Base-by-base conservation (phyloP, 306 rosid genomes). In the Vigna reflexopilosa region DNA sequence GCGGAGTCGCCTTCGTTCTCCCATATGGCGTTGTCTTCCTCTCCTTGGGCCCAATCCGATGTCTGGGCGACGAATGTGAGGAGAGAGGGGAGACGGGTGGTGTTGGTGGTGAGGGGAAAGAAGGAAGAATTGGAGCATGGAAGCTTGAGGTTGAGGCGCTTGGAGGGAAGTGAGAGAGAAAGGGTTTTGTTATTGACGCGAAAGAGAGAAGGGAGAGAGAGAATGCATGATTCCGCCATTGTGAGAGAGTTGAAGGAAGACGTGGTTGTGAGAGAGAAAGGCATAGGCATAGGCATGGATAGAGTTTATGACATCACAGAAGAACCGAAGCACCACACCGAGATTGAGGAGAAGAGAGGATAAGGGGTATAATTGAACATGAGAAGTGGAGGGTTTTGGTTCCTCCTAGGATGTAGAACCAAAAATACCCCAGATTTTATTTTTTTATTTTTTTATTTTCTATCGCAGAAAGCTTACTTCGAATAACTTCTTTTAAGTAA, bases 11-110 rank as follows among this genome's bases (percentile, higher is more conserved):
- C 86, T 17, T 80, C 78, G 54, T 83, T 83, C 72, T 83, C 91
- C 93, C 93, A 87, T 0, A 50, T 1, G 38, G 81, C 20, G 13
- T 69, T 89, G 0, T 50, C 91, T 12, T 50, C 90, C 42, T 72
- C 81, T 47, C 70, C 91, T 36, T 91, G 93, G 78, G 95, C 91
- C 94, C 94, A 90, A 58, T 85, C 94, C 0, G 97, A 89, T 19
- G 94, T 88, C 85, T 85, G 97, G 24, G 97, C 93, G 2, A 89
- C 96, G 49, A 75, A 85, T 24, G 93, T 32, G 70, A 88, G 82
- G 3, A 87, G 4, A 14, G 91, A 82, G 15, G 93, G 84, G 55
- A 76, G 61, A 3, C 76, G 85, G 57, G 85, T 34, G n/a, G 51
- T 88, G 71, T 30, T 87, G 52, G 2, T 64, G 11, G 22, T 34